Base-by-base conservation (phyloP, 768 basidiomycete genomes). In the Tephrocybe sp. region DNA sequence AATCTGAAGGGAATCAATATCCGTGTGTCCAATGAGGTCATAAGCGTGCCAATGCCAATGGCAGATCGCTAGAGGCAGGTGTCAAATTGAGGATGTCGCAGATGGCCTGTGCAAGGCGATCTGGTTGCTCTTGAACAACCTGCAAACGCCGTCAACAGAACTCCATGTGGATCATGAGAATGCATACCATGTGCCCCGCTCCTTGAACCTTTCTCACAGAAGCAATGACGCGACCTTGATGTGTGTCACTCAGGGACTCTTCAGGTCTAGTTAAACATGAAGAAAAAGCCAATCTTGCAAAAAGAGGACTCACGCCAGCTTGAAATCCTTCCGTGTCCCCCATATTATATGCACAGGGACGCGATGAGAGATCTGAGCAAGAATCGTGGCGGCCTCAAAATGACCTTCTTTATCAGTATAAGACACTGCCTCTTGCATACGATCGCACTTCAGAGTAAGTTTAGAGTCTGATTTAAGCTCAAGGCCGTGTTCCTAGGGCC, bases 281-380 rank as follows among this genome's bases (percentile, higher is more conserved):
- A 5, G 27, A 29, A 11, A 11, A 29, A 29, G 27, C 27, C 27
- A 11, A 11, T 29, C 27, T 5, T 29, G 27, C 27, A 36, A 43
- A 33, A 37, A 34, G 24, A 22, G 49, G 45, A 42, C 33, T 33
- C 42, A 78, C 77, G 78, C 62, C n/a, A 76, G 54, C 11, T 29
- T 29, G 27, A 29, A 29, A 34, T 77, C 73, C 27, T 69, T 67
- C n/a, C 62, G 58, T 5, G 59, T 64, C 23, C 74, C 76, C 73
- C 76, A 79, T n/a, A 80, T 69, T 22, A 77, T 41, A 54, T 80
- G 78, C 7, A 77, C 54, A 16, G 77, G 73, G 6, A 76, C 37
- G 1, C 55, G 50, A 42, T 56, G 57, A 40, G 68, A 69, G 9
- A 79, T 55, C 27, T 65, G 60, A 4, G 55, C 58, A 1, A 78